These are phyloP conservation scores for Colletotrichum lini DNA, from an alignment of 2,329 filamentous ascomycete genomes.

Conservation along the genomic window DNA sequence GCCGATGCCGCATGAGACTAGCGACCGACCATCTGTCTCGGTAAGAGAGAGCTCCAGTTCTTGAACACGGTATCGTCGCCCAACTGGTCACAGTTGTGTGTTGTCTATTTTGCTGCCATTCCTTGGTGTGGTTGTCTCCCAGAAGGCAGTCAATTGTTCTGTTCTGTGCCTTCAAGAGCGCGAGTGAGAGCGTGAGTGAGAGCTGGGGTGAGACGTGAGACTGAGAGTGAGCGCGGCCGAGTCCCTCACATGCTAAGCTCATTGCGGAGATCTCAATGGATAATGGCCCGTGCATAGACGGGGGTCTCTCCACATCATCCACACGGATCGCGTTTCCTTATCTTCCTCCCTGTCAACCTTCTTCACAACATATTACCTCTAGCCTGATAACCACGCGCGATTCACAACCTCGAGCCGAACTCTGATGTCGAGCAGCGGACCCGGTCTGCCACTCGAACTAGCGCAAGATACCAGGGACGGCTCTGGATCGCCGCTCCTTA, in stretches of 20 bases:
- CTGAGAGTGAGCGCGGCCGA: background rate
- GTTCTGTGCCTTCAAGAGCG: background rate
- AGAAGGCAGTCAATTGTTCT: too few relatives aligned
- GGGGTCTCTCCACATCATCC: constrained; percentile 37
- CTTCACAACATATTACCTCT: background rate
- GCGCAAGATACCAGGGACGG: constrained; percentile 1
- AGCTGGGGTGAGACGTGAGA: too few relatives aligned
- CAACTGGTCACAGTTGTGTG: background rate
- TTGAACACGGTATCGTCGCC: background rate
- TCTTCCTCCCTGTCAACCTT: constrained; percentile 34
- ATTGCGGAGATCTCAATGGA: constrained; percentile 30
- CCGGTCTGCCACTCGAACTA: constrained; percentile 19
- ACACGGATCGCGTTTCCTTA: constrained; percentile 39
- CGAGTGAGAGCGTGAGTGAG: background rate
- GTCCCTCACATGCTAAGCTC: constrained; percentile 3
- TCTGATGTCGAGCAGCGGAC: constrained; percentile 12
- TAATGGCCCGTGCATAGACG: constrained; percentile 22
- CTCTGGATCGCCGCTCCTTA: constrained; percentile 11
- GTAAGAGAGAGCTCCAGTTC: too few relatives aligned
- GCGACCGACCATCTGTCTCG: too few relatives aligned
- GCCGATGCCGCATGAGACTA: background rate
- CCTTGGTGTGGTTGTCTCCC: background rate
- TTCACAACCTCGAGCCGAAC: constrained; percentile 30
- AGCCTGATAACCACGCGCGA: constrained; percentile 23
- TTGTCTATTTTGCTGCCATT: too few relatives aligned